A percentile compares a stretch with the other conserved stretches of the same genome.
Conservation (phyloP, 768 basidiomycete species). For the Boletus reticuloceps region DNA sequence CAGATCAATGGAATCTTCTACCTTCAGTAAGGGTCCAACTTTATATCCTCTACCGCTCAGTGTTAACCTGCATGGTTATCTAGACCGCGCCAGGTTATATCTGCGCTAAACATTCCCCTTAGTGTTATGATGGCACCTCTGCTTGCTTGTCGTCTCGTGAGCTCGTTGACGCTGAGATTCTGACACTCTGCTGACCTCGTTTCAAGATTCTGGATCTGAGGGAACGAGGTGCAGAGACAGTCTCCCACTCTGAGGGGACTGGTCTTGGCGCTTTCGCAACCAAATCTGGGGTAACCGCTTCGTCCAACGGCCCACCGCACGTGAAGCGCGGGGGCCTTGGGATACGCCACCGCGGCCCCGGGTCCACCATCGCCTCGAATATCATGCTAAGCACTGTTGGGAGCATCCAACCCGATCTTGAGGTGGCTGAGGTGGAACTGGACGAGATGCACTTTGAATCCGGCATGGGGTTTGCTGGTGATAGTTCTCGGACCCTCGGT, state of each 20-base stretch:
- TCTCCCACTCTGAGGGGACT: slow-evolving; percentile 70
- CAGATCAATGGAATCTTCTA: slow-evolving; percentile 82
- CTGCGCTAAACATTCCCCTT: slow-evolving; percentile 80
- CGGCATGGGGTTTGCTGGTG: slow-evolving; percentile 52
- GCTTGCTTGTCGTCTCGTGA: slow-evolving; percentile 73
- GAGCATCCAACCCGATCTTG: slow-evolving; percentile 52
- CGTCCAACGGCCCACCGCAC: slow-evolving; percentile 22
- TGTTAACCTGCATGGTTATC: slow-evolving; percentile 10
- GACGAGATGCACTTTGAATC: slow-evolving; percentile 51
- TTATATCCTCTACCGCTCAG: neutral
- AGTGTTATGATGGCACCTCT: slow-evolving; percentile 83
- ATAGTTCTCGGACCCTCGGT: slow-evolving; percentile 33
- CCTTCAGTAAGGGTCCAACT: slow-evolving; percentile 56
- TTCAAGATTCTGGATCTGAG: slow-evolving; percentile 81
- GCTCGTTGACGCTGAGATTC: slow-evolving; percentile 12
- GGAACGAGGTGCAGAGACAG: slow-evolving; percentile 78
- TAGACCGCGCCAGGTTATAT: slow-evolving; percentile 79
- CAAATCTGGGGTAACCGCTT: slow-evolving; percentile 44
- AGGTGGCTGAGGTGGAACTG: slow-evolving; percentile 54
- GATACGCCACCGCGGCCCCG: slow-evolving; percentile 48
- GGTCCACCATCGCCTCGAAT: slow-evolving; percentile 57
- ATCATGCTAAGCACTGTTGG: slow-evolving; percentile 64
- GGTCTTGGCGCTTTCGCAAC: slow-evolving; percentile 66
- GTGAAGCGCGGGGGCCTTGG: slow-evolving; percentile 37
- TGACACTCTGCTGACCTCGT: slow-evolving; percentile 4